Evolutionary conservation across 495 filamentous ascomycete genomes (phyloP), one percentile per base, ranked within the genome.

Genomic region (Entonaema liquescens): DNA sequence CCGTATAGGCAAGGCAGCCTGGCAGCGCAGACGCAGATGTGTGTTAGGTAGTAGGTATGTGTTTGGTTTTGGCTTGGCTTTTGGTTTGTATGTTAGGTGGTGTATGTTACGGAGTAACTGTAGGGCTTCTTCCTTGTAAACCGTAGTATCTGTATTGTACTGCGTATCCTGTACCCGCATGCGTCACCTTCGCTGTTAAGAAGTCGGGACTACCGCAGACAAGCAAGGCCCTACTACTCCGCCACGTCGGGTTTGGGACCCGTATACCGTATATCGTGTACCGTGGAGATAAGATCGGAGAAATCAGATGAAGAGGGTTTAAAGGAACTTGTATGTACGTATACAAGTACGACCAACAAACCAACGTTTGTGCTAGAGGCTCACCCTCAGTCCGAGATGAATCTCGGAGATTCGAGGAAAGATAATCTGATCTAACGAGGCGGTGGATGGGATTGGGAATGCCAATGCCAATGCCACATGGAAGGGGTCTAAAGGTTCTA

Each of bases 401-500:
- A 54, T 66, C 70, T 73, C 70, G 70, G 70, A 73, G 70, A 73
- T 73, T 73, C 70, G 70, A 73, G 62, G 67, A 38, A 42, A 58
- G 62, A 66, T 69, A 66, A 73, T 73, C 65, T 65, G 65, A 65
- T 68, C 70, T 63, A 15, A 21, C 36, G 58, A 49, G 49, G 31
- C 26, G 44, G 38, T 61, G 57, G 63, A 71, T 59, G 62, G 58
- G 55, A 58, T 61, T 53, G 29, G 49, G 25, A 53, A 53, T 53
- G 31, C 31, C 11, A 33, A 33, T 33, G 11, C 5, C 31, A 33
- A 33, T 33, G 64, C 59, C 69, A 71, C 69, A 67, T 71, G 69
- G 68, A 57, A 67, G 40, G 58, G 33, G 54, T 15, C 9, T 33
- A 21, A 6, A 55, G n/a, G 19, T 33, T 33, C 31, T 33, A 33